Percentiles rank a stretch among this genome's conserved stretches.
These are phyloP conservation scores for Handroanthus guayacan DNA, from an alignment of 257 asterid genomes.

Conservation along the genomic window DNA sequence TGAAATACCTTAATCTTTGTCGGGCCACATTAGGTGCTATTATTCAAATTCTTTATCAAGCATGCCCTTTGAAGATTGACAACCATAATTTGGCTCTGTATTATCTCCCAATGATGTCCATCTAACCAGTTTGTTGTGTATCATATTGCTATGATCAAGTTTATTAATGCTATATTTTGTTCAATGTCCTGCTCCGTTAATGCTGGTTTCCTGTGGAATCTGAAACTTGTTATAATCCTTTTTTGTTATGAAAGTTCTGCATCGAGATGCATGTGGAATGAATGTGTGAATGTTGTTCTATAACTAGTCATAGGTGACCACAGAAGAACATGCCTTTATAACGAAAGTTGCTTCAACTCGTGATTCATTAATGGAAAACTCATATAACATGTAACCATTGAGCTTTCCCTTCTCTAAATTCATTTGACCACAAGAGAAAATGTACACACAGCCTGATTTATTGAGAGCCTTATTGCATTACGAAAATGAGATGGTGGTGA, in stretches of 20 bases:
- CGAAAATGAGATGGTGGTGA: background rate
- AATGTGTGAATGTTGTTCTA: conserved; percentile 8
- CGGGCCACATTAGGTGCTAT: too few relatives aligned
- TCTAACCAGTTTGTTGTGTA: background rate
- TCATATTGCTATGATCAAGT: background rate
- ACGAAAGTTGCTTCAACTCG: background rate
- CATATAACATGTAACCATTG: background rate
- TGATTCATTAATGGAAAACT: background rate
- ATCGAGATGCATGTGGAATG: background rate
- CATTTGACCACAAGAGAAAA: background rate
- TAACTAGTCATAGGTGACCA: background rate
- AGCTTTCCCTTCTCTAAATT: background rate
- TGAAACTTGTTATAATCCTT: background rate
- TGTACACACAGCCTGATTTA: background rate
- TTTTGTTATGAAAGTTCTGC: background rate
- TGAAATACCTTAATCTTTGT: too few relatives aligned
- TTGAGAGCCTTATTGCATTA: background rate
- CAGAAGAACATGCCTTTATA: background rate
- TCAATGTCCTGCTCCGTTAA: background rate
- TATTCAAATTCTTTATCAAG: too few relatives aligned
- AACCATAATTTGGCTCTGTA: background rate
- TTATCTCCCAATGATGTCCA: conserved; percentile 3
- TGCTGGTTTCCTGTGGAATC: background rate
- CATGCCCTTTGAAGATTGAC: background rate
- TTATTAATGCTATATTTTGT: background rate